Percentiles rank a stretch among this genome's conserved stretches.
Conservation (phyloP, 2,329 filamentous ascomycete genomes). For the Torrubiellomyces zombiae region DNA sequence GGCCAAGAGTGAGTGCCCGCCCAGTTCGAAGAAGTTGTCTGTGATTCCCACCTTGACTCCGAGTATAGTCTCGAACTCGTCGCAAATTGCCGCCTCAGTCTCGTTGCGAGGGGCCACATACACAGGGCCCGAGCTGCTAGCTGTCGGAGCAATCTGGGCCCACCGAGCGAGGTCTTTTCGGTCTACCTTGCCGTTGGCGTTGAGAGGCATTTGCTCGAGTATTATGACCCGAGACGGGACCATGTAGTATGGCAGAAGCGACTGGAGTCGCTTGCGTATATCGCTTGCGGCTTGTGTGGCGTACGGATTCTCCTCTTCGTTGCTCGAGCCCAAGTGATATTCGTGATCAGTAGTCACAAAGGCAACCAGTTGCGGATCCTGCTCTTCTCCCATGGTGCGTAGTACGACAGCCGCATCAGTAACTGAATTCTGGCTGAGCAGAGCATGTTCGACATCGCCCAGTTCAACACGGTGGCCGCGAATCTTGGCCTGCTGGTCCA, state of each 20-base stretch:
- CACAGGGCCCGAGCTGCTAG: no score
- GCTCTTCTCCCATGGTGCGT: no score
- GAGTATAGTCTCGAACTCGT: constrained; percentile 4
- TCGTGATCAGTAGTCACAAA: no score
- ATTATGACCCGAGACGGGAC: not conserved
- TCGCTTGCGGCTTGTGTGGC: no score
- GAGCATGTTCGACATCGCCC: constrained; percentile 9
- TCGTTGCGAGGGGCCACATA: constrained; percentile 2
- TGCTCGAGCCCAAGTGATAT: no score
- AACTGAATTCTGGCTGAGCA: no score
- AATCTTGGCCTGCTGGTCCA: constrained; percentile 39
- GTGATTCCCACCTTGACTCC: constrained; percentile 3
- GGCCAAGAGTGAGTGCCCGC: constrained; percentile 6
- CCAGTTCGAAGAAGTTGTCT: constrained; percentile 7
- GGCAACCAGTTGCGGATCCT: no score
- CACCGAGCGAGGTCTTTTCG: not conserved
- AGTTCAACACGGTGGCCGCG: constrained; percentile 36
- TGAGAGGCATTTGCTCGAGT: not conserved
- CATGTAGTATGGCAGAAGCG: not conserved
- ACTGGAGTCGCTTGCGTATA: no score
- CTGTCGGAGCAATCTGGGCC: no score
- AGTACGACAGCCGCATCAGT: no score
- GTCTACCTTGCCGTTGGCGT: constrained; percentile 1
- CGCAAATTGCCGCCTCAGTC: constrained; percentile 4
- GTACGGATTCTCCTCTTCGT: no score